Conservation (phyloP, 768 basidiomycete species). For the Lentinula lateritia region DNA sequence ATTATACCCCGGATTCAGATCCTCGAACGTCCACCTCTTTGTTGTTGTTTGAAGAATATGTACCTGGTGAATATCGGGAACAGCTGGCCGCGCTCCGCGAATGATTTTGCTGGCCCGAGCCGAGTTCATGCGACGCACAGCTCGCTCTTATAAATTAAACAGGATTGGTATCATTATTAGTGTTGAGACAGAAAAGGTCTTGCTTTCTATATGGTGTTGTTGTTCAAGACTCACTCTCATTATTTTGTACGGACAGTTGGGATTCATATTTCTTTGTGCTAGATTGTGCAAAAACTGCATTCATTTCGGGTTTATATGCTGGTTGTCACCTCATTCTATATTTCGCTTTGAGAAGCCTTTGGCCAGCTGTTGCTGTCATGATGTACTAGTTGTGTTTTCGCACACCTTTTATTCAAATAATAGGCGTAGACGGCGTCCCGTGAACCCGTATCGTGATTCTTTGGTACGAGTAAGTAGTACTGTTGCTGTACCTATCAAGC, state of each 20-base stretch:
- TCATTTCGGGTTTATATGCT: background rate
- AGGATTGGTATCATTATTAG: background rate
- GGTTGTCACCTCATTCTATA: background rate
- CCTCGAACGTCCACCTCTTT: conserved; percentile 70
- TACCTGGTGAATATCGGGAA: conserved; percentile 82
- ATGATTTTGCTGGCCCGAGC: background rate
- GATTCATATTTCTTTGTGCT: background rate
- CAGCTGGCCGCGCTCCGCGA: conserved; percentile 43
- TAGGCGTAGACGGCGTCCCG: background rate
- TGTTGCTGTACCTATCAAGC: too few species aligned
- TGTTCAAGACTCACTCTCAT: background rate
- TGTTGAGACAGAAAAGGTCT: background rate
- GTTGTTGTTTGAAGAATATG: conserved; percentile 90
- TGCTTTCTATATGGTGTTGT: background rate
- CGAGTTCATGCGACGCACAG: background rate
- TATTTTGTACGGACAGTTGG: background rate
- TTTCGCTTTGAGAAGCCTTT: background rate
- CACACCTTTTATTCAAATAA: background rate
- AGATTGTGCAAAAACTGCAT: background rate
- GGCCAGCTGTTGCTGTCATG: too few species aligned
- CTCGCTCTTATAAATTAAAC: too few species aligned
- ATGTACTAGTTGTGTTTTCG: background rate
- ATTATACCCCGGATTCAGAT: conserved; percentile 31
- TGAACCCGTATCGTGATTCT: background rate
- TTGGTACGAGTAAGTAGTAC: too few species aligned